phyloP scores from a whole-genome alignment of 805 yeast genomes.

The Ogataea pignaliae region DNA sequence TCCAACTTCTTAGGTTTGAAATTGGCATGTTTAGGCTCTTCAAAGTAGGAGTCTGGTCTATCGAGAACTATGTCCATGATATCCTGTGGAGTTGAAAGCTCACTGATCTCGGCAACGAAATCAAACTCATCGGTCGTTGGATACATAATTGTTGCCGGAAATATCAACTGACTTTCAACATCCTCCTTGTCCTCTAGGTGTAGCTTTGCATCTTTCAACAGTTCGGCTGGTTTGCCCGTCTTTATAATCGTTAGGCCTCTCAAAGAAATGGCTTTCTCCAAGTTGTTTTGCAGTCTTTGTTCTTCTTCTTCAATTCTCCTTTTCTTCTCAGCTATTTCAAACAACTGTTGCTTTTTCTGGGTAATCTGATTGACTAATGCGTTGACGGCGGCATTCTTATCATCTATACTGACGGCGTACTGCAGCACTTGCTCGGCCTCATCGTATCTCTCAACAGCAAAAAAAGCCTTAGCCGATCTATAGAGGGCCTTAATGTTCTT shows the following conservation, averaged over 20 bases:
- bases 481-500: constrained; percentile 78
- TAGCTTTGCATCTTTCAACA: constrained; percentile 48
- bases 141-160: constrained; percentile 77
- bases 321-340: constrained; percentile 25
- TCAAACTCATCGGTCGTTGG: constrained; percentile 86
- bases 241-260: constrained; percentile 51
- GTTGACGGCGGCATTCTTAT: constrained; percentile 52
- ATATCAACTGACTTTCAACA: constrained; percentile 70
- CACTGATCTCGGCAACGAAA: constrained; percentile 70
- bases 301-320: constrained; percentile 36
- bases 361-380: constrained; percentile 39
- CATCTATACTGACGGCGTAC: constrained; percentile 62
- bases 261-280: constrained; percentile 55
- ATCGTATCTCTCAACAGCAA: constrained; percentile 58
- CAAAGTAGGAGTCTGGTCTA: constrained; percentile 68
- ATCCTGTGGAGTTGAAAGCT: constrained; percentile 62
- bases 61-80: constrained; percentile 55
- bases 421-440: constrained; percentile 67
- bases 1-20: constrained; percentile 59
- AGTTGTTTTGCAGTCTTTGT: constrained; percentile 37
- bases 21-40: constrained; percentile 53
- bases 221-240: constrained; percentile 51
- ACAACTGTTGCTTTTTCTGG: constrained; percentile 21
- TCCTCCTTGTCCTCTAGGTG: constrained; percentile 62
- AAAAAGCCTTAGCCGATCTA: constrained; percentile 79